Evolutionary conservation across 768 basidiomycete species (phyloP).

Genomic region (Phylloporus sp.): DNA sequence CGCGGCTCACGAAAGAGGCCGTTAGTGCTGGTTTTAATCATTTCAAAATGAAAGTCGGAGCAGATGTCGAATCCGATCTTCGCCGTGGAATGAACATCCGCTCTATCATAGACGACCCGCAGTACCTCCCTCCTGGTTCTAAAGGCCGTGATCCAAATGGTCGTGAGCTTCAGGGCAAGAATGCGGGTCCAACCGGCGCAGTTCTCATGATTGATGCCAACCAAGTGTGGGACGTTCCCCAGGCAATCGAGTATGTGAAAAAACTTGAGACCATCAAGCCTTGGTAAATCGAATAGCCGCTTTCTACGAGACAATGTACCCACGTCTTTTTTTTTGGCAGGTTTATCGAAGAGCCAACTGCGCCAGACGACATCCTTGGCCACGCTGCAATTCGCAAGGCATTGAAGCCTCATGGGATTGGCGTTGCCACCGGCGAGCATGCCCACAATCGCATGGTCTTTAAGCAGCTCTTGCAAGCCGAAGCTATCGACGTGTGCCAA

Average conservation of each 20-base stretch:
- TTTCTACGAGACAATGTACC: not conserved
- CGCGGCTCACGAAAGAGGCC: slow-evolving; percentile 80
- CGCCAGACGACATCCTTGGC: slow-evolving; percentile 89
- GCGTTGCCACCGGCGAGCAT: slow-evolving; percentile 95
- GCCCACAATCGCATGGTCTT: slow-evolving; percentile 96
- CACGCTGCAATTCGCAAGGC: slow-evolving; percentile 82
- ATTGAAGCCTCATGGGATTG: slow-evolving; percentile 77
- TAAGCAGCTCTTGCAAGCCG: slow-evolving; percentile 90
- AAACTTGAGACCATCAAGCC: slow-evolving; percentile 76
- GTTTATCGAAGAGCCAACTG: slow-evolving; percentile 98
- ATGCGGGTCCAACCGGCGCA: slow-evolving; percentile 88
- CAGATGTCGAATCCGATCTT: slow-evolving; percentile 73
- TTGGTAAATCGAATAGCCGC: slow-evolving; percentile 47
- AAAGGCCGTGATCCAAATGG: slow-evolving; percentile 56
- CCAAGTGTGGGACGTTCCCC: slow-evolving; percentile 91
- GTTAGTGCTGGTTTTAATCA: slow-evolving; percentile 89
- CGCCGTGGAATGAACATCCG: slow-evolving; percentile 86
- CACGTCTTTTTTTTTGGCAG: slow-evolving; percentile 30
- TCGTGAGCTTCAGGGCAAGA: slow-evolving; percentile 74
- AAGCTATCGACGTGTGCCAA: slow-evolving; percentile 92
- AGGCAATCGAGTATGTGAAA: slow-evolving; percentile 89
- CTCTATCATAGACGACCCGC: slow-evolving; percentile 91
- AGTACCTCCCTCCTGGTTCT: slow-evolving; percentile 60
- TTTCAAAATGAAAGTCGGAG: slow-evolving; percentile 99
- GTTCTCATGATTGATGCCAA: slow-evolving; percentile 98